These are phyloP conservation scores for Vitis hybrid DNA, from an alignment of 177 flowering plant genomes.

Conservation along the genomic window DNA sequence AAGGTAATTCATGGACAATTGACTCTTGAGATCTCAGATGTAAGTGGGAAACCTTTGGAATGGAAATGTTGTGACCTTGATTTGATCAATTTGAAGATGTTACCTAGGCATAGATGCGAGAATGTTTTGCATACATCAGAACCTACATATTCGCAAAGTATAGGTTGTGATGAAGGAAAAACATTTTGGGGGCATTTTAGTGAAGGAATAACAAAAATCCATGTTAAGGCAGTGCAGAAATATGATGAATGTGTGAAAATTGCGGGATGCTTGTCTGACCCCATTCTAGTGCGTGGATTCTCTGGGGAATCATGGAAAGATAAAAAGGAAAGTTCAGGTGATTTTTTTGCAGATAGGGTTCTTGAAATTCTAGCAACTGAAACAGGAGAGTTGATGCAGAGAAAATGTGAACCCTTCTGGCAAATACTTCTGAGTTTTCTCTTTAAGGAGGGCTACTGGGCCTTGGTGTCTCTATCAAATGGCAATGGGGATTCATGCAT, in stretches of 20 bases:
- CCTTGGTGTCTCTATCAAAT: conserved; percentile 53
- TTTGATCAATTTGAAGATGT: conserved; percentile 31
- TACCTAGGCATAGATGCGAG: conserved; percentile 6
- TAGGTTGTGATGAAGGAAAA: conserved; percentile 14
- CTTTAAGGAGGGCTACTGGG: conserved; percentile 47
- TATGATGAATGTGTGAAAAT: conserved; percentile 25
- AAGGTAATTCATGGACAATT: conserved; percentile 38
- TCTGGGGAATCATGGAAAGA: conserved; percentile 19
- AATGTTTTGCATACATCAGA: conserved; percentile 13
- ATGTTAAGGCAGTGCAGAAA: conserved; percentile 47
- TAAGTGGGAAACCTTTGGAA: conserved; percentile 62
- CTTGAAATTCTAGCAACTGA: conserved; percentile 51
- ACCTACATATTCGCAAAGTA: conserved; percentile 10
- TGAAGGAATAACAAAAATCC: conserved; percentile 30
- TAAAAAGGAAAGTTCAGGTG: conserved; percentile 17
- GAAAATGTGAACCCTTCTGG: conserved; percentile 60
- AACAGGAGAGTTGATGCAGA: conserved; percentile 25
- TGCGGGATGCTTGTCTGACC: conserved; percentile 23
- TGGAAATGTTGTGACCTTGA: conserved; percentile 78
- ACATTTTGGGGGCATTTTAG: conserved; percentile 26
- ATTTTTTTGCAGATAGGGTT: conserved; percentile 58
- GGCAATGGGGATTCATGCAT: conserved; percentile 33
- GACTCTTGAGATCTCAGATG: conserved; percentile 70
- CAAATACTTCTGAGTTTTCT: conserved; percentile 70
- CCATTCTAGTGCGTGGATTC: conserved; percentile 44